Conservation (phyloP, 371 early-diverging fungal genomes). For the Funneliformis caledonium region DNA sequence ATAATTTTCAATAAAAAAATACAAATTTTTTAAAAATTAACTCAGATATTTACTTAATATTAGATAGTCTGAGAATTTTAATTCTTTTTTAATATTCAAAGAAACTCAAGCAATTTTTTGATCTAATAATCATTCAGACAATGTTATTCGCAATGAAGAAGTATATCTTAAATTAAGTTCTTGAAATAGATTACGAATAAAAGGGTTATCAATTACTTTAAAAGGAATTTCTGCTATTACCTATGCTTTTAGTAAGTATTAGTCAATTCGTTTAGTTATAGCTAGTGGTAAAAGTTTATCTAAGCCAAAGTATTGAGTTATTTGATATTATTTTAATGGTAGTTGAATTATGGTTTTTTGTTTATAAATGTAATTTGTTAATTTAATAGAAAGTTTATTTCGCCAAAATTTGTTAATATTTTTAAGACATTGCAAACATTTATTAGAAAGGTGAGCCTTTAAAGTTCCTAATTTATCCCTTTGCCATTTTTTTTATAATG, state of each 20-base stretch:
- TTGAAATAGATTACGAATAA: not conserved
- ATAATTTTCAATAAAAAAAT: too few species aligned
- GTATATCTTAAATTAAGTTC: not conserved
- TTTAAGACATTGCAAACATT: not conserved
- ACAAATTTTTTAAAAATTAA: too few species aligned
- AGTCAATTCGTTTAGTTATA: not conserved
- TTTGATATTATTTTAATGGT: too few species aligned
- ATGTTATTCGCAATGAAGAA: not conserved
- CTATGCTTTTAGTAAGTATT: not conserved
- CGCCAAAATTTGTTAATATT: not conserved
- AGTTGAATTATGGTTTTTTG: not conserved
- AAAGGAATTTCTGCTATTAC: not conserved
- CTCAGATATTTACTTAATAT: not conserved
- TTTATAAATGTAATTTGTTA: not conserved
- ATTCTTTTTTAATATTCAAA: not conserved
- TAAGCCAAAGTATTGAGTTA: too few species aligned
- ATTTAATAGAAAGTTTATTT: not conserved
- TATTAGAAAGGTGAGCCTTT: not conserved
- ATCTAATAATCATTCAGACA: not conserved
- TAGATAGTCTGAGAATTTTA: not conserved
- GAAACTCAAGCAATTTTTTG: not conserved
- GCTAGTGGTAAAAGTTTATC: not conserved
- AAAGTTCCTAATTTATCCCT: not conserved
- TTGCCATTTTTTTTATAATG: not conserved
- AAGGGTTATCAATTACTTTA: not conserved